Evolutionary conservation across 495 filamentous ascomycete species (phyloP), one percentile per base, ranked within the genome.

Genomic region (Penicillium simplicissimum): DNA sequence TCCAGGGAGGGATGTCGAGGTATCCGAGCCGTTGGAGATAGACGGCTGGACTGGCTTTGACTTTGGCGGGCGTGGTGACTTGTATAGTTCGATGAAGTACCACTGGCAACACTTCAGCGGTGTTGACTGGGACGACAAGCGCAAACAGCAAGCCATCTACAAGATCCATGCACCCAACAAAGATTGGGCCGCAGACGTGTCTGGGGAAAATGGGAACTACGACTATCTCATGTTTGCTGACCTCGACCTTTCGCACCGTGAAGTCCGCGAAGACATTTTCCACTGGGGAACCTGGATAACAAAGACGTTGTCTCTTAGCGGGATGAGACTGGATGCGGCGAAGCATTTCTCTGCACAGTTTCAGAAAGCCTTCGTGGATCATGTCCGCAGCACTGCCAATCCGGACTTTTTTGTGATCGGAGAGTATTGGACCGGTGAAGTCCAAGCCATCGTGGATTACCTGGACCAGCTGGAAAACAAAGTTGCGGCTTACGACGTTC

Each of bases 321-420:
- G 89, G 8, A 87, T 93, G 64, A 80, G 89, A 28, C 80, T 93
- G n/a, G 89, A 93, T 70, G 89, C 88, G 14, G 83, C 86, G 19
- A 88, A 90, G 68, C 90, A 93, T 73, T 89, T 87, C 69, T 87
- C 84, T 13, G 80, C 84, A 54, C 76, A 77, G 0, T 92, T 91
- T 66, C 82, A 88, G 17, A 77, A 77, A 33, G 76, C 82, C 4
- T 88, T 90, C 60, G 79, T 90, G 31, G 67, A 73, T 2, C 71
- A 80, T 52, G 63, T 91, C 33, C 77, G 86, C 25, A 63, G 76
- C 14, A 65, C 72, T 0, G 72, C 81, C 38, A 82, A 82, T 11
- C 63, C 73, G 0, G 75, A 84, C 9, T 86, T 84, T 73, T 90
- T 90, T 65, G 76, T 89, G 19, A 87, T 93, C 9, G 89, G 87